Percentiles rank a stretch among this genome's conserved stretches.
phyloP scores from a whole-genome alignment of 441 rosid genomes.

The Erysimum pusillum region DNA sequence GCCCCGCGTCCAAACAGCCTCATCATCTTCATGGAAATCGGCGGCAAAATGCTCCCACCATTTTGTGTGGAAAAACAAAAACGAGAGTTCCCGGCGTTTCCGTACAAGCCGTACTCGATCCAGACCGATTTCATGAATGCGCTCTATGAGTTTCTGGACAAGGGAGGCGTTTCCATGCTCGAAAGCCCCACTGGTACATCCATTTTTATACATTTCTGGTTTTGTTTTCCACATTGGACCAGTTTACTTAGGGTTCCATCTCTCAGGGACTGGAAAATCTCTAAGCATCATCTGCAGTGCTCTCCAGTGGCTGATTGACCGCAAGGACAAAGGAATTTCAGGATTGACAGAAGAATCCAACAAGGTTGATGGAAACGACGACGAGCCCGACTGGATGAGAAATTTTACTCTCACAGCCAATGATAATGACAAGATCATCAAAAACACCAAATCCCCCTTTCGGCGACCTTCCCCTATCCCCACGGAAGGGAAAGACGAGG shows the following conservation, averaged over 20 bases:
- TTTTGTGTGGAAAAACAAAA: conserved; percentile 40
- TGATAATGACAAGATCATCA: conserved; percentile 45
- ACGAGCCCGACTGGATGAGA: conserved; percentile 90
- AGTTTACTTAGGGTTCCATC: not conserved
- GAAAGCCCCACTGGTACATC: conserved; percentile 87
- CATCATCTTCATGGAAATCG: conserved; percentile 23
- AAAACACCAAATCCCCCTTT: conserved; percentile 50
- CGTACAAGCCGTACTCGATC: conserved; percentile 79
- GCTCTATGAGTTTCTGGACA: conserved; percentile 73
- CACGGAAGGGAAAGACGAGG: conserved; percentile 38
- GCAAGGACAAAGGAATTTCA: conserved; percentile 54
- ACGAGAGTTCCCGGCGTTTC: conserved; percentile 69
- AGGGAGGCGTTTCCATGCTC: conserved; percentile 94
- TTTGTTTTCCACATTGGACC: too few species aligned
- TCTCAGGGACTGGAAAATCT: conserved; percentile 91
- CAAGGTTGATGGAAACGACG: conserved; percentile 42
- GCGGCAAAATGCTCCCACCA: conserved; percentile 34
- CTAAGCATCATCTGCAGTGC: conserved; percentile 86
- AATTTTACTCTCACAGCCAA: conserved; percentile 50
- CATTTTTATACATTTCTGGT: too few species aligned
- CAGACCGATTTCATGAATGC: conserved; percentile 89
- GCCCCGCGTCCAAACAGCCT: conserved; percentile 32
- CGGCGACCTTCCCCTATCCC: conserved; percentile 32
- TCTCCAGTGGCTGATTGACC: conserved; percentile 85
- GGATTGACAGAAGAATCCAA: conserved; percentile 41